Evolutionary conservation across 257 asterid genomes (phyloP).

Genomic region (Scutellaria barbata): DNA sequence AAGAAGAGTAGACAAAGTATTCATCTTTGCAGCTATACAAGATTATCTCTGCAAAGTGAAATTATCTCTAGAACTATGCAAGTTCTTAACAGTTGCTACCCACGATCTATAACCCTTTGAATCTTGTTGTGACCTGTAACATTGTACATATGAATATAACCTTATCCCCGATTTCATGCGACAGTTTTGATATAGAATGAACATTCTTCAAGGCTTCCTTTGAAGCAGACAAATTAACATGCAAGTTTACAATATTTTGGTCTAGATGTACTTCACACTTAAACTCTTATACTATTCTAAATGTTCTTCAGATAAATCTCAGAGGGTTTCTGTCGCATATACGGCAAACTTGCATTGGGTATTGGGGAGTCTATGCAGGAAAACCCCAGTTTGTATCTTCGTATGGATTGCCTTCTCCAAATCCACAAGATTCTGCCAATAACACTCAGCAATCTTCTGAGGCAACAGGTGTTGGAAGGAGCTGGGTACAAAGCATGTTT

Average conservation of each 20-base stretch:
- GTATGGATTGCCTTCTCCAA: conserved; percentile 82
- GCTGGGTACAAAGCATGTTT: conserved; percentile 99
- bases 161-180: background rate
- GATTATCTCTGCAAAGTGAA: background rate
- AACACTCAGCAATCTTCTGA: conserved; percentile 72
- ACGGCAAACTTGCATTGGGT: conserved; percentile 74
- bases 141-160: conserved; percentile 1
- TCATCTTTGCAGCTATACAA: conserved; percentile 2
- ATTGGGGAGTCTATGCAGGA: conserved; percentile 83
- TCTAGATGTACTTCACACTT: conserved; percentile 9
- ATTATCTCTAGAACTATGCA: background rate
- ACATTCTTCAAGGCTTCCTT: conserved; percentile 8
- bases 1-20: background rate
- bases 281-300: background rate
- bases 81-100: background rate
- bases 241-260: background rate
- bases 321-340: conserved; percentile 82
- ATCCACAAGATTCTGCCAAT: conserved; percentile 68
- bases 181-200: conserved; percentile 16
- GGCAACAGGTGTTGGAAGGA: conserved; percentile 87
- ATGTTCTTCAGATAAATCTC: conserved; percentile 65
- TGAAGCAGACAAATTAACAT: conserved; percentile 2
- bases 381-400: conserved; percentile 64
- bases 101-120: background rate
- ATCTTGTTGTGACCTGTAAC: background rate